Base-by-base conservation (phyloP, 805 yeast species). In the Wickerhamiella sergipiensis region DNA sequence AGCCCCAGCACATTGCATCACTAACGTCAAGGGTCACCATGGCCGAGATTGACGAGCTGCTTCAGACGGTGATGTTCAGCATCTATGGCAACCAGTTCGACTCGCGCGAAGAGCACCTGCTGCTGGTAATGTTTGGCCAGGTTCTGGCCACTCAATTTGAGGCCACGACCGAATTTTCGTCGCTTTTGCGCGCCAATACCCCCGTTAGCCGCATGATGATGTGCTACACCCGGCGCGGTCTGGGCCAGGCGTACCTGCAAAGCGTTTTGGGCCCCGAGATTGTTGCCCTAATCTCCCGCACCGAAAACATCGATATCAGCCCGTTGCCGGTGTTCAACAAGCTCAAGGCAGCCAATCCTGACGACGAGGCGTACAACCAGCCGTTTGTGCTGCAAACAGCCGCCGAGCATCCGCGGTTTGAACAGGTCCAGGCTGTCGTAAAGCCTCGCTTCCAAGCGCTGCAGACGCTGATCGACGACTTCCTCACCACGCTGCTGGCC, bases 401-500 rank as follows among this genome's bases (percentile, higher is more conserved):
- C 5, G 50, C 61, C 7, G 46, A 55, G 12, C 61, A 64, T 53
- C 64, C 63, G n/a, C 17, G 40, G n/a, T 52, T 19, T 38, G 42
- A 44, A 12, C 52, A 53, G 43, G 64, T 67, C 15, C 57, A 55
- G 31, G 61, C 47, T n/a, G 50, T 61, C 26, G 57, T 64, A 4
- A 52, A 48, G 39, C 63, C 64, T 1, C 59, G 70, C n/a, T 55
- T 57, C 22, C 53, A 44, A 15, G 49, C 51, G 31, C 55, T 67
- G 19, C 53, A 53, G 43, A 36, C 52, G 10, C 48, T 59, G 17
- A 67, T 68, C 3, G 53, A 48, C 29, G 51, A 51, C 7, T 55
- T 68, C 13, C 51, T 86, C 4, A 79, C 79, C 52, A 69, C 76
- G 2, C 79, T 90, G 23, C 71, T 77, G 6, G 59, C 65, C 6